Conservation (phyloP, 805 yeast species). For the Starmera dryadoides region DNA sequence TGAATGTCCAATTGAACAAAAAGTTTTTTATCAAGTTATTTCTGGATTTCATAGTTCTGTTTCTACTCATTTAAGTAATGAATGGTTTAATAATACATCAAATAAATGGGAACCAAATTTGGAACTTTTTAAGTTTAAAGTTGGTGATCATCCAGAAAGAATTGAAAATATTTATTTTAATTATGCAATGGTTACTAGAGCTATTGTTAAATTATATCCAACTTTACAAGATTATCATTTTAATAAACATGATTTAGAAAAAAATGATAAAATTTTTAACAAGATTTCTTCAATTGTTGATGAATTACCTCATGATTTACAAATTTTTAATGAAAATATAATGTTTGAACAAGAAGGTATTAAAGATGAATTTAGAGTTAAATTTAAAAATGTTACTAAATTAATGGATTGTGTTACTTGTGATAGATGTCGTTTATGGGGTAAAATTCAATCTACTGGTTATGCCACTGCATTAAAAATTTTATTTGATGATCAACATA, state of each 20-base stretch:
- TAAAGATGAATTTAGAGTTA: conserved; percentile 78
- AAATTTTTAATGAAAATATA: conserved; percentile 43
- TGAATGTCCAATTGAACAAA: conserved; percentile 73
- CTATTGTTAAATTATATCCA: conserved; percentile 61
- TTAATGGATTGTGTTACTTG: conserved; percentile 99
- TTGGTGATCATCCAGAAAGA: conserved; percentile 84
- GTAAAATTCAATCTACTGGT: conserved; percentile 94
- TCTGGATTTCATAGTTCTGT: conserved; percentile 96
- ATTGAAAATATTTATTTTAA: conserved; percentile 86
- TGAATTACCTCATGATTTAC: conserved; percentile 20
- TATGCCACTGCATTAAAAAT: conserved; percentile 95
- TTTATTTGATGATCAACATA: conserved; percentile 61
- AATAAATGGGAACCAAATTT: conserved; percentile 83
- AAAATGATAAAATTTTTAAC: conserved; percentile 37
- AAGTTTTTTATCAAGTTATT: conserved; percentile 76
- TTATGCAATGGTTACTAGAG: conserved; percentile 79
- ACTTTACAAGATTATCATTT: conserved; percentile 45
- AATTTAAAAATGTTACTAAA: conserved; percentile 84
- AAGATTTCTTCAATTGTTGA: conserved; percentile 34
- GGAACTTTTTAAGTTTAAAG: conserved; percentile 77
- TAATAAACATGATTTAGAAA: conserved; percentile 31
- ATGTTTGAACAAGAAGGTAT: conserved; percentile 45
- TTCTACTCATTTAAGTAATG: conserved; percentile 86
- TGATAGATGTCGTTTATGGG: conserved; percentile 97
- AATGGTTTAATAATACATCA: conserved; percentile 61